These are phyloP conservation scores for Lablab purpureus DNA, from an alignment of 306 rosid genomes.

Conservation along the genomic window DNA sequence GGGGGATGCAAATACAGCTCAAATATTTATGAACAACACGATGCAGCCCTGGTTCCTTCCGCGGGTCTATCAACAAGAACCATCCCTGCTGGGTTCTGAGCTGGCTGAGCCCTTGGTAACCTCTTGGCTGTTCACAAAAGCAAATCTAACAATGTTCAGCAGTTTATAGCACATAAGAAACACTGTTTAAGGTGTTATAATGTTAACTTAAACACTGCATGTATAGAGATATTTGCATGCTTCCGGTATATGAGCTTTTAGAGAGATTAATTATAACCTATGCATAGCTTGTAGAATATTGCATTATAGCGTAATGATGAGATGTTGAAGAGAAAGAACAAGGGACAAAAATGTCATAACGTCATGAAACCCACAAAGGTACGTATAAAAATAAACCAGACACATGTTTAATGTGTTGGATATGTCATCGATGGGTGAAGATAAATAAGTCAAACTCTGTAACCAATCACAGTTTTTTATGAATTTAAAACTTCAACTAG, in stretches of 20 bases:
- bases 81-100: conserved; percentile 72
- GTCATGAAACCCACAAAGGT: background rate
- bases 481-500: background rate
- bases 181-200: background rate
- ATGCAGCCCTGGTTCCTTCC: conserved; percentile 62
- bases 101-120: conserved; percentile 68
- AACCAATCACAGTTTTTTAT: background rate
- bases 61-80: conserved; percentile 70
- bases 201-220: background rate
- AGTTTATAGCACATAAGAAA: conserved; percentile 5
- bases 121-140: conserved; percentile 65
- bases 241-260: conserved; percentile 12
- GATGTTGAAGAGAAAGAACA: background rate
- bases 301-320: background rate
- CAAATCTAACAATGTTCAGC: too few relatives aligned
- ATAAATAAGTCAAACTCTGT: background rate
- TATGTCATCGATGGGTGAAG: background rate
- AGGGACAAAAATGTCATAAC: background rate
- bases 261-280: background rate
- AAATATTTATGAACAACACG: conserved; percentile 62
- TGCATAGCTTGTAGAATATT: background rate
- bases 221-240: conserved; percentile 4
- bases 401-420: background rate
- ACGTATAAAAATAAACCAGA: background rate
- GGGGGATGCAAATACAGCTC: conserved; percentile 16